These are phyloP conservation scores for Lobosporangium transversale DNA, from an alignment of 192 early-diverging fungal species.

Conservation along the genomic window DNA sequence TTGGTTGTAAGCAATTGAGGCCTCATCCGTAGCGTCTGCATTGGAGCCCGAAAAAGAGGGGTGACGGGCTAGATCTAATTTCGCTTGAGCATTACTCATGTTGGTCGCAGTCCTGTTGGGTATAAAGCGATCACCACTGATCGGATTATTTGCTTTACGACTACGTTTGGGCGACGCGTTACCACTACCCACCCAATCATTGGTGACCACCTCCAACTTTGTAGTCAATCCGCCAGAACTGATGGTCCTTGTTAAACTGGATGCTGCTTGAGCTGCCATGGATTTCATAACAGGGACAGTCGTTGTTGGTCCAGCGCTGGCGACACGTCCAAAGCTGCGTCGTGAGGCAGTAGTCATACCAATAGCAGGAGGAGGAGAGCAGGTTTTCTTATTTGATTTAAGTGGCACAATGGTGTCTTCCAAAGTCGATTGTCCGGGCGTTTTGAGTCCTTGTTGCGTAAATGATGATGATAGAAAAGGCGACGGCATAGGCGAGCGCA, in stretches of 20 bases:
- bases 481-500: background rate
- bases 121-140: constrained; percentile 85
- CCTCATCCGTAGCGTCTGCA: constrained; percentile 48
- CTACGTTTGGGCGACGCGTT: constrained; percentile 40
- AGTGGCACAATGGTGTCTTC: too few relatives aligned
- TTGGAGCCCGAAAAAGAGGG: constrained; percentile 14
- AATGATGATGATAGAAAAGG: background rate
- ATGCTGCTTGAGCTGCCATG: constrained; percentile 18
- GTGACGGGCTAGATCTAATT: constrained; percentile 53
- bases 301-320: constrained; percentile 8
- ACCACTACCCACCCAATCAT: constrained; percentile 37
- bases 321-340: constrained; percentile 9
- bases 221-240: constrained; percentile 27
- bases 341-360: too few relatives aligned
- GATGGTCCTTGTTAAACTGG: constrained; percentile 22
- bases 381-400: too few relatives aligned
- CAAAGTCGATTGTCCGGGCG: too few relatives aligned
- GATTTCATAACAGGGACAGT: constrained; percentile 17
- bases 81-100: constrained; percentile 68
- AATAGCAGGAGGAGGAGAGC: too few relatives aligned
- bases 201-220: constrained; percentile 48
- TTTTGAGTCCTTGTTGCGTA: background rate
- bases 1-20: constrained; percentile 63
- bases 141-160: constrained; percentile 24
- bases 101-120: constrained; percentile 82